Conservation (phyloP, 2,329 filamentous ascomycete genomes). For the Plenodomus tracheiphilus region DNA sequence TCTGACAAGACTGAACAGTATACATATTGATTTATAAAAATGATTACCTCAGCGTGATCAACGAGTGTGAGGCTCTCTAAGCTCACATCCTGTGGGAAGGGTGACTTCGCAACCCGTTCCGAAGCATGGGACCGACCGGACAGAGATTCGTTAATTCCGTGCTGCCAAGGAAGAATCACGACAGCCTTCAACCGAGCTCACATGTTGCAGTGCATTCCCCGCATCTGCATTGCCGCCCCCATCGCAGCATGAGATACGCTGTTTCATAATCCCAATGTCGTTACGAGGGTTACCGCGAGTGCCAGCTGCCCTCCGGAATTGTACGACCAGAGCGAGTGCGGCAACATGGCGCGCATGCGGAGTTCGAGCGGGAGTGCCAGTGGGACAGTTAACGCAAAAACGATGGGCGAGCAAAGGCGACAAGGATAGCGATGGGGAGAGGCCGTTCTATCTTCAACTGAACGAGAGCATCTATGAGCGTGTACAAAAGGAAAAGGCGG, state of each 20-base stretch:
- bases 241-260: slow-evolving; percentile 18
- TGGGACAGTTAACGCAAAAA: slow-evolving; percentile 23
- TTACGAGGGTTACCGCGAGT: slow-evolving; percentile 27
- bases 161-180: background rate
- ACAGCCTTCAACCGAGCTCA: background rate
- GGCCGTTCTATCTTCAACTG: slow-evolving; percentile 63
- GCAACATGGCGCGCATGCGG: slow-evolving; percentile 4
- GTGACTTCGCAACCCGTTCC: background rate
- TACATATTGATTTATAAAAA: too few species aligned
- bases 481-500: slow-evolving; percentile 60
- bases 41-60: too few species aligned
- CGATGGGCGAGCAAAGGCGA: slow-evolving; percentile 43
- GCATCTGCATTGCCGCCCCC: slow-evolving; percentile 6
- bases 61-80: too few species aligned
- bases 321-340: slow-evolving; percentile 11
- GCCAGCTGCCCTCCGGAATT: slow-evolving; percentile 21
- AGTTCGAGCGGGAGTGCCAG: slow-evolving; percentile 8
- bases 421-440: slow-evolving; percentile 33
- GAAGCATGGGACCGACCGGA: background rate
- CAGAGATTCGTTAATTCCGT: background rate
- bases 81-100: too few species aligned
- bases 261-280: slow-evolving; percentile 32
- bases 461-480: slow-evolving; percentile 65
- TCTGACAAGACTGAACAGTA: too few species aligned
- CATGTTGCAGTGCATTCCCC: slow-evolving; percentile 7